Base-by-base conservation (phyloP, 176 grass and related monocot genomes). In the Stipa capillata region DNA sequence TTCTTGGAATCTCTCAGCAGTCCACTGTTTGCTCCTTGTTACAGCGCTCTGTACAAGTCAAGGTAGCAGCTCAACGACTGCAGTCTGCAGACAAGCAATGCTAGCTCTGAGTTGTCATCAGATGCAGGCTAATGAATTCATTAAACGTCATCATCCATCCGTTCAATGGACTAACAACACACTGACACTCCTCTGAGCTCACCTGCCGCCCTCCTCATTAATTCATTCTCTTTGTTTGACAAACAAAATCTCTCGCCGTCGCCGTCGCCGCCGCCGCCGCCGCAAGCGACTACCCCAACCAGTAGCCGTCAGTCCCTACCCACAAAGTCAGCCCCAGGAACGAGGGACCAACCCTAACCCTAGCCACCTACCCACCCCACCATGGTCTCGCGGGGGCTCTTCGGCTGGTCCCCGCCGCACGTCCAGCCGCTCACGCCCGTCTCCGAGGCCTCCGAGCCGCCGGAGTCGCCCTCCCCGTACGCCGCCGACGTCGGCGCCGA, bases 341-440 rank as follows among this genome's bases (percentile, higher is more conserved):
- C 60, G 24, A 37, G 33, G 50, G 58, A 47, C n/a, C n/a, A n/a
- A 74, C 32, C 45, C 21, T 69, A 84, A 67, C 74, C 79, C 80
- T 85, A 85, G 63, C 61, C 20, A 4, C 16, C 5, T 0, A 1
- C 23, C 32, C 32, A 16, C 18, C 28, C 58, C 7, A 77, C 66
- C 84, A 98, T 99, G 96, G 96, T 78, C 7, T 99, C 96, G 23
- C 75, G 96, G 73, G 92, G 95, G 14, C 59, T 99, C 79, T 99
- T 99, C 88, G 90, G 96, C 21, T 99, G 96, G 96, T 99, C 92
- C 69, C 96, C 96, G 87, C 96, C 96, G 36, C 96, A 99, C 88
- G 87, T 93, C 57, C 96, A 99, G 79, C 96, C 96, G 33, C 85
- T 99, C 62, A 99, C 96, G 58, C 96, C 96, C 15, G 96, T 99